Evolutionary conservation across 306 rosid genomes (phyloP).

Genomic region (Alnus glutinosa): DNA sequence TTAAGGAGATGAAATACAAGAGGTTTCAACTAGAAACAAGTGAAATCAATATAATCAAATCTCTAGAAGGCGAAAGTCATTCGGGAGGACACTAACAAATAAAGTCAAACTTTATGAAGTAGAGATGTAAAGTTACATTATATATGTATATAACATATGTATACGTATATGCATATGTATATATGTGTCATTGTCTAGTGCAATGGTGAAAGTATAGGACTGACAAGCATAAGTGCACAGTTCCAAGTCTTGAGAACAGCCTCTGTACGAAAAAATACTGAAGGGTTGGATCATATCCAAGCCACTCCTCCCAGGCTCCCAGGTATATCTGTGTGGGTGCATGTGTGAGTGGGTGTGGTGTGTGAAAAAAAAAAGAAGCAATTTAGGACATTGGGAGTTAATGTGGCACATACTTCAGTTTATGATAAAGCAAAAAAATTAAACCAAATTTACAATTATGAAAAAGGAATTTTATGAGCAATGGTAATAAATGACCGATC

Average conservation of each 20-base stretch:
- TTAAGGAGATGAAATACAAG: not conserved
- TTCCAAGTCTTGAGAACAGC: not conserved
- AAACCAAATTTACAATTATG: not conserved
- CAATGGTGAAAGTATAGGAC: not conserved
- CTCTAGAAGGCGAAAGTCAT: not conserved
- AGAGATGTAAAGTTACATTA: not conserved
- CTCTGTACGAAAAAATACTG: no score
- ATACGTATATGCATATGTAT: not conserved
- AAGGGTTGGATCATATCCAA: not conserved
- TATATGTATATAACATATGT: not conserved
- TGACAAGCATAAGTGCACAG: not conserved
- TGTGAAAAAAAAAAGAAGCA: not conserved
- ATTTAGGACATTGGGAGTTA: not conserved
- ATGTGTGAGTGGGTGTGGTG: not conserved
- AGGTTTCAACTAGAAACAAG: not conserved
- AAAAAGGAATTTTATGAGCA: not conserved
- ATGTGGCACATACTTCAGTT: not conserved
- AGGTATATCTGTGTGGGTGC: not conserved
- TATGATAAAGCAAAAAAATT: not conserved
- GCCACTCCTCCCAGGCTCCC: not conserved
- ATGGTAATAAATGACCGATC: not conserved
- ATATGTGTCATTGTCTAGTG: not conserved
- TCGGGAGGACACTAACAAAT: conserved; percentile 49
- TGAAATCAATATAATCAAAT: not conserved
- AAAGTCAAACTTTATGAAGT: conserved; percentile 9